phyloP scores from a whole-genome alignment of 2,329 filamentous ascomycete genomes.

The Fusarium sp. region DNA sequence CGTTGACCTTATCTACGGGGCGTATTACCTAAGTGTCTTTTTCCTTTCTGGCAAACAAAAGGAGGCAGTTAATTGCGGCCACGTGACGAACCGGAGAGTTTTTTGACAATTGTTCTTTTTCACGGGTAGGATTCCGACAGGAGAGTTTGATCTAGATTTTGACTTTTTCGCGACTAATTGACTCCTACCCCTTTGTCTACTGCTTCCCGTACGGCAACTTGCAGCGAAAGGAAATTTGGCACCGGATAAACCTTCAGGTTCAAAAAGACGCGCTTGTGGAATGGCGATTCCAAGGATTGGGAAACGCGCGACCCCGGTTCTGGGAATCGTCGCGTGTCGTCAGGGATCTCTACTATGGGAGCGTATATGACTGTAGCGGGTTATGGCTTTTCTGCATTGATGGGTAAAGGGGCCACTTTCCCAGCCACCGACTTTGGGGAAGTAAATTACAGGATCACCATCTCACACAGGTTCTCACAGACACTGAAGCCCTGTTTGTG shows the following conservation, averaged over 20 bases:
- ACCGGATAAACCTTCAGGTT: constrained; percentile 1
- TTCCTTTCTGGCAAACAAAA: neutral
- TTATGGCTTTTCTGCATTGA: neutral
- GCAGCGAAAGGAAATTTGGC: neutral
- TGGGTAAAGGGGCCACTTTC: neutral
- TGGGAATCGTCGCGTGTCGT: constrained; percentile 36
- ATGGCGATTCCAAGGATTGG: constrained; percentile 15
- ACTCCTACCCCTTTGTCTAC: neutral
- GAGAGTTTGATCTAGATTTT: neutral
- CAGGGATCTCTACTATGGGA: constrained; percentile 13
- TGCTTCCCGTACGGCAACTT: neutral
- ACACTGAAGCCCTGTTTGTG: constrained; percentile 1
- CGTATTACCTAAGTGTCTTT: neutral
- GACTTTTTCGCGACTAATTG: neutral
- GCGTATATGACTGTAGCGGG: constrained; percentile 15
- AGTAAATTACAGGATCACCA: neutral
- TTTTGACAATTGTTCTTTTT: neutral
- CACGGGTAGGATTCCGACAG: neutral
- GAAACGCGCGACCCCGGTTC: constrained; percentile 25
- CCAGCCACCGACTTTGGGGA: constrained; percentile 17
- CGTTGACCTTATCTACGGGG: neutral
- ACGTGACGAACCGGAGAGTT: constrained; percentile 12
- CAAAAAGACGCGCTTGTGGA: neutral
- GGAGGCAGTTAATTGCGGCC: constrained; percentile 8
- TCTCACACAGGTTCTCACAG: too few relatives aligned